Evolutionary conservation across 208 protist species (phyloP), one percentile per base, ranked within the genome.

Genomic region (Crithidia acanthocephali): DNA sequence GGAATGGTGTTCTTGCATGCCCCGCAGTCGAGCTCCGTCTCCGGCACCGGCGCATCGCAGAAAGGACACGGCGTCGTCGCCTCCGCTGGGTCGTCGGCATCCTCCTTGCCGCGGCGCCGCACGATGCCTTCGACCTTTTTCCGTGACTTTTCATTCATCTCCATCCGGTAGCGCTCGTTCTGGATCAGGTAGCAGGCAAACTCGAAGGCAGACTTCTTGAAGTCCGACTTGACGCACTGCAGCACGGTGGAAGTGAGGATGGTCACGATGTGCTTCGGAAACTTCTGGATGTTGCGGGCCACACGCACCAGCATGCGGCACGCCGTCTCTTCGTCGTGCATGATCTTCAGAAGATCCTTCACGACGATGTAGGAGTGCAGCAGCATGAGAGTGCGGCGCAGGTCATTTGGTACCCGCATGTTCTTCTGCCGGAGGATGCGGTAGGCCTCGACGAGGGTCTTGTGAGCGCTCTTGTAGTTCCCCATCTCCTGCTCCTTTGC

Each of bases 361-460:
- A 98, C 98, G 52, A 99, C 92, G 20, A 99, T 76, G 86, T 99
- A 99, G 2, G 89, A 97, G 81, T 99, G 98, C 20, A 99, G 86
- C 15, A 99, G 79, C 88, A 98, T 98, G 40, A 99, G 84, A 10
- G 84, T 83, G 20, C 91, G 86, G 10, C 83, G 81, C 53, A 99
- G 76, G 50, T 98, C 97, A 51, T 88, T 93, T 18, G 96, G 92
- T 16, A 98, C 70, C 23, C 88, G 87, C 67, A 98, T 92, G 45
- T 86, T 91, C 52, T 91, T 92, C 42, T 90, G 79, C 20, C 80
- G 72, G 3, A 99, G 85, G 50, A 98, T 93, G 37, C 84, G 83
- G 79, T 90, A 97, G 22, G 96, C 97, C 60, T 99, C 91, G 8
- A 98, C 93, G 35, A 99, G 88, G 20, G 98, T 97, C 37, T 92